phyloP scores from a whole-genome alignment of 140 eudicot species.

The Oenanthe javanica region DNA sequence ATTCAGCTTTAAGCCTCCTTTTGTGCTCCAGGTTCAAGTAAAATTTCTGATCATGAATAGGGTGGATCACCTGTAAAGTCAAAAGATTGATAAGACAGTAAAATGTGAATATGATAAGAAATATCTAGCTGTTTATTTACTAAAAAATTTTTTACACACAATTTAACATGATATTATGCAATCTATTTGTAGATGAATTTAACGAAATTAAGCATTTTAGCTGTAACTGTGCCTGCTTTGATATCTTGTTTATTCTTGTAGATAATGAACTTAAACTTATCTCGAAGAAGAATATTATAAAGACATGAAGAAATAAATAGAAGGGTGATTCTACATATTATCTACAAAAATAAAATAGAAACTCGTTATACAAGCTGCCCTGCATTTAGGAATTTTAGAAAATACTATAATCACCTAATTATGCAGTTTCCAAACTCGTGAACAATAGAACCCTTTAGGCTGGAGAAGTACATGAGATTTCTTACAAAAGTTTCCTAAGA shows the following conservation, averaged over 20 bases:
- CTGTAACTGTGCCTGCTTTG: background rate
- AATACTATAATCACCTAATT: background rate
- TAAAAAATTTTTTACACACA: background rate
- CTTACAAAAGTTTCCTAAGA: background rate
- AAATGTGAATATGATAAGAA: background rate
- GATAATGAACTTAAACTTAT: background rate
- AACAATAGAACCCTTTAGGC: background rate
- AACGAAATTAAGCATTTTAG: background rate
- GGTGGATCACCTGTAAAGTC: constrained; percentile 1
- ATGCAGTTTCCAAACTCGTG: background rate
- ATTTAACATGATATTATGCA: background rate
- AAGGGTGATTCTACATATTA: background rate
- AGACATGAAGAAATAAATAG: background rate
- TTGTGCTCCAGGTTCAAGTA: constrained; percentile 8
- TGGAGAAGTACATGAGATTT: background rate
- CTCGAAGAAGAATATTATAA: background rate
- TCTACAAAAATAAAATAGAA: background rate
- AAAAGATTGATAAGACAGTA: background rate
- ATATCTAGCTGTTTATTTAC: background rate
- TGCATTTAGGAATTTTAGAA: background rate
- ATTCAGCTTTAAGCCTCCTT: background rate
- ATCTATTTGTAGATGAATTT: background rate
- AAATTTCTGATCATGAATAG: constrained; percentile 10
- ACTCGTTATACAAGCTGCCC: background rate
- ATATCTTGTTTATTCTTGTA: background rate